phyloP scores from a whole-genome alignment of 352 stramenopile species.

The Phytophthora sojae region DNA sequence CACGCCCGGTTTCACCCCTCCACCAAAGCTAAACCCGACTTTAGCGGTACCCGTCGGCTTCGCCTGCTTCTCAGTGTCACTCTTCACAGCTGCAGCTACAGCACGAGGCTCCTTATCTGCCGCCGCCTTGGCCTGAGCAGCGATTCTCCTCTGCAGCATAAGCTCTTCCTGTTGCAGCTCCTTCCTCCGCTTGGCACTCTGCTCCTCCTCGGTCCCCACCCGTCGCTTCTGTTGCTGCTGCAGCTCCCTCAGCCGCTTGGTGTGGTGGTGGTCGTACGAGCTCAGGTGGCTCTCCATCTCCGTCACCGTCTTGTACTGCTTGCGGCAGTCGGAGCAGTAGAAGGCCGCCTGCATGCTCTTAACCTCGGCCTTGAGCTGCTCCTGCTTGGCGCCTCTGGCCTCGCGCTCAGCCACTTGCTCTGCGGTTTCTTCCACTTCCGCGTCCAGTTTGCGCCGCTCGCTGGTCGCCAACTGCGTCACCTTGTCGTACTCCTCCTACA shows the following conservation, averaged over 20 bases:
- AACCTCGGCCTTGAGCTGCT: constrained; percentile 43
- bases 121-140: constrained; percentile 23
- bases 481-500: constrained; percentile 63
- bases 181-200: constrained; percentile 42
- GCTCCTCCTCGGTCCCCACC: constrained; percentile 10
- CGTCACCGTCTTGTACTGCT: constrained; percentile 74
- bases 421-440: constrained; percentile 55
- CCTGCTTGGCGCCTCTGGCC: constrained; percentile 32
- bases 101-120: not conserved
- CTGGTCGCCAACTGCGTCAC: constrained; percentile 61
- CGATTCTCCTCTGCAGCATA: constrained; percentile 50
- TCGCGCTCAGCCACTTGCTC: constrained; percentile 43
- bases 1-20: constrained; percentile 26
- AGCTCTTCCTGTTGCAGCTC: constrained; percentile 45
- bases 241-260: constrained; percentile 55
- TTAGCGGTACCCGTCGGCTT: constrained; percentile 10
- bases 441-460: constrained; percentile 56
- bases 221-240: constrained; percentile 41
- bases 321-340: constrained; percentile 64
- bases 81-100: not conserved
- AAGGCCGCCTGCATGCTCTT: constrained; percentile 61
- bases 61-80: not conserved
- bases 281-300: constrained; percentile 82
- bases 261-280: constrained; percentile 81
- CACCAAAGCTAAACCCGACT: constrained; percentile 45